Conservation (phyloP, 148 eudicot genomes). For the Amaranthus hypochondriacus region DNA sequence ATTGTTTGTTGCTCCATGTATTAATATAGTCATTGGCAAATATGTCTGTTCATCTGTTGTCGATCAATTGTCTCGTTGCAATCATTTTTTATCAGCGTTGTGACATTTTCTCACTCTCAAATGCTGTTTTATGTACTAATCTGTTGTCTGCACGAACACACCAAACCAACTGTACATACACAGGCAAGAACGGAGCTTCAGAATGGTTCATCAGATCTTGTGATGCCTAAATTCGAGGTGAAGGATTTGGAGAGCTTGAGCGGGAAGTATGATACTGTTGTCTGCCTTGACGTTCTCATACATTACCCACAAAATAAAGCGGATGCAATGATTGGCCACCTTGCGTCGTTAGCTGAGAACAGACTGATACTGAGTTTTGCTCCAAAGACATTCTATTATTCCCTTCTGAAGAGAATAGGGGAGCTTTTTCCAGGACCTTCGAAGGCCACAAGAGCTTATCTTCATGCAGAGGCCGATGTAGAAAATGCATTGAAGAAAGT, state of each 20-base stretch:
- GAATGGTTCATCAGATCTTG: slow-evolving; percentile 32
- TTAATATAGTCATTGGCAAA: neutral
- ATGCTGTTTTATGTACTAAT: neutral
- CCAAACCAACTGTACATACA: slow-evolving; percentile 3
- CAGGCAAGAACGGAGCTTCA: slow-evolving; percentile 79
- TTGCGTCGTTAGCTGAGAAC: slow-evolving; percentile 83
- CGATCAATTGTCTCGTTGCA: neutral
- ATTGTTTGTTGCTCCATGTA: neutral
- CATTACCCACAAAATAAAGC: slow-evolving; percentile 97
- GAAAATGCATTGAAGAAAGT: slow-evolving; percentile 77
- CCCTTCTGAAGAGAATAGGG: slow-evolving; percentile 77
- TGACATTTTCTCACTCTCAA: neutral
- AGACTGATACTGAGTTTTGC: slow-evolving; percentile 85
- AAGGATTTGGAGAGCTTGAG: slow-evolving; percentile 83
- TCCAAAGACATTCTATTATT: slow-evolving; percentile 84
- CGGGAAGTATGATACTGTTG: slow-evolving; percentile 86
- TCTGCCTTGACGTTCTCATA: slow-evolving; percentile 88
- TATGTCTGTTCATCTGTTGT: neutral
- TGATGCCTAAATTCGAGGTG: slow-evolving; percentile 88
- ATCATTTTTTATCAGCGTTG: neutral
- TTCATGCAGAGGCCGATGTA: slow-evolving; percentile 89
- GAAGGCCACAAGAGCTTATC: slow-evolving; percentile 95
- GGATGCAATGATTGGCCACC: slow-evolving; percentile 90
- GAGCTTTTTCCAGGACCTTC: slow-evolving; percentile 97
- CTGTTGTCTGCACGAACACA: neutral